Evolutionary conservation across 1,284 basidiomycete species (phyloP).

Genomic region (Hypsizygus ulmarius): DNA sequence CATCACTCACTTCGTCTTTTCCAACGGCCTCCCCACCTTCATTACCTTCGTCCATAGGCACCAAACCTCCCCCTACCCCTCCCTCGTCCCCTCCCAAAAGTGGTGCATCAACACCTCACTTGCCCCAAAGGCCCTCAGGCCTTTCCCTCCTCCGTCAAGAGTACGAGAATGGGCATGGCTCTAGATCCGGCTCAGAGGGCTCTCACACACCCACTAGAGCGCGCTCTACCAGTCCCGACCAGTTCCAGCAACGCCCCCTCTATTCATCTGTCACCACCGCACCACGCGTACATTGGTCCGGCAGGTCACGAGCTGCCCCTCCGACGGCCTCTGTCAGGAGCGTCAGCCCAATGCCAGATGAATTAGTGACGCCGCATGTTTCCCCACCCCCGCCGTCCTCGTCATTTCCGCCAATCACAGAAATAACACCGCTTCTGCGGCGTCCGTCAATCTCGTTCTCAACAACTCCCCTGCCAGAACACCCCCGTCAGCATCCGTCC

Average conservation of each 20-base stretch:
- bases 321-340: not conserved
- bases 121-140: constrained; percentile 27
- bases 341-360: not conserved
- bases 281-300: constrained; percentile 12
- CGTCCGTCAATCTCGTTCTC: not conserved
- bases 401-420: constrained; percentile 5
- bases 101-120: constrained; percentile 10
- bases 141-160: constrained; percentile 31
- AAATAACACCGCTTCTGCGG: constrained; percentile 15
- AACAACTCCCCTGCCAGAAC: not conserved
- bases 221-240: not conserved
- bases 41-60: constrained; percentile 31
- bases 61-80: not conserved
- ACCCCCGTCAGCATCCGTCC: not conserved
- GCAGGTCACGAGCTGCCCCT: not conserved
- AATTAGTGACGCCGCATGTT: not conserved
- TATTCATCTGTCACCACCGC: not conserved
- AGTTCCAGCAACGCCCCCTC: too few relatives aligned
- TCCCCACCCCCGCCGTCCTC: not conserved
- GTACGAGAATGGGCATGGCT: constrained; percentile 5
- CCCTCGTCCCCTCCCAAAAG: constrained; percentile 8
- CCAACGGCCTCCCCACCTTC: constrained; percentile 5
- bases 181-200: constrained; percentile 13
- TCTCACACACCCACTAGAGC: constrained; percentile 14
- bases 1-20: constrained; percentile 1